Evolutionary conservation across 257 asterid species (phyloP).

Genomic region (Solanum chaucha): DNA sequence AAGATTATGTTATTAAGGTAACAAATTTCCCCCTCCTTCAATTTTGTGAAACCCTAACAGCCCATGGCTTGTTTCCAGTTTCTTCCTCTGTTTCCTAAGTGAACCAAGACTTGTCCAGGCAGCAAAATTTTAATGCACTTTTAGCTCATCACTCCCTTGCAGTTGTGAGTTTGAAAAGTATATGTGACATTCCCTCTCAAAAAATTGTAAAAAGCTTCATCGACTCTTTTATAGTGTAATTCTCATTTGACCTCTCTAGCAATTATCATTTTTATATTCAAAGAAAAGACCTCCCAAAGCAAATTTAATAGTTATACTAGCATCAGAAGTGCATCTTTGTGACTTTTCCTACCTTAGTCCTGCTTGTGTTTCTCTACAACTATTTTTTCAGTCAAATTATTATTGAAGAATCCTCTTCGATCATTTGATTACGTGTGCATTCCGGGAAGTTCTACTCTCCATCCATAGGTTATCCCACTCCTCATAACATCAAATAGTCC

Average conservation of each 20-base stretch:
- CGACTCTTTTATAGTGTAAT: not conserved
- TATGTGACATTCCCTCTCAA: not conserved
- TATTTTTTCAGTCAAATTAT: not conserved
- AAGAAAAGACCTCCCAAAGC: not conserved
- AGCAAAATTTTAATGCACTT: not conserved
- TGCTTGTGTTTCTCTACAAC: not conserved
- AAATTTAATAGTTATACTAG: not conserved
- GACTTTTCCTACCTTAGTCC: not conserved
- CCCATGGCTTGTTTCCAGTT: not conserved
- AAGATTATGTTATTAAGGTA: not conserved
- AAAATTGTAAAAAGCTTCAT: not conserved
- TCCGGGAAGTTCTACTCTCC: not conserved
- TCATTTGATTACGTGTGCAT: not conserved
- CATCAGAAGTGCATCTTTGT: not conserved
- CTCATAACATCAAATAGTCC: not conserved
- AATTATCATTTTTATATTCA: not conserved
- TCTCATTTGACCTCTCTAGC: not conserved
- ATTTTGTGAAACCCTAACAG: not conserved
- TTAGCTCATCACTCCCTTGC: not conserved
- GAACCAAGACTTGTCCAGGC: not conserved
- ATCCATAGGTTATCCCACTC: not conserved
- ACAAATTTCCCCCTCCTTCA: not conserved
- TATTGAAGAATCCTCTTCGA: not conserved
- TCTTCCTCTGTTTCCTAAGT: not conserved
- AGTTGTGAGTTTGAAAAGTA: not conserved